Conservation (phyloP, 208 protist species). For the Leishmania arabica region DNA sequence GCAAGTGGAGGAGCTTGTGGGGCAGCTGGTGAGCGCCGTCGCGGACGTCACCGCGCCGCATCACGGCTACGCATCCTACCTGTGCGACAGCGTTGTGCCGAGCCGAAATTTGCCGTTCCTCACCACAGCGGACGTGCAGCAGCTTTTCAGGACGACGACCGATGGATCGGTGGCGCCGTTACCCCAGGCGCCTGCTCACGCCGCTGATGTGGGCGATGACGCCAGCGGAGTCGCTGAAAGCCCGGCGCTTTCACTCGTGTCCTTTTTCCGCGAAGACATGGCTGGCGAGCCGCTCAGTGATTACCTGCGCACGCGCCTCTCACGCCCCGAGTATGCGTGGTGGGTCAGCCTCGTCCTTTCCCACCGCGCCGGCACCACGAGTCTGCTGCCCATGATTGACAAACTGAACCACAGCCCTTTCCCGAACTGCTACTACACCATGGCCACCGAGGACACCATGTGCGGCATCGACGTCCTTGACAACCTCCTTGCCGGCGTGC, state of each 20-base stretch:
- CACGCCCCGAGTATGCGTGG: slow-evolving; percentile 64
- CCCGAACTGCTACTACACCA: slow-evolving; percentile 86
- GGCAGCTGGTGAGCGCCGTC: slow-evolving; percentile 59
- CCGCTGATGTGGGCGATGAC: background rate
- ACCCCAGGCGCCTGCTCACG: background rate
- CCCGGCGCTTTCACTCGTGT: slow-evolving; percentile 58
- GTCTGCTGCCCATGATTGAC: slow-evolving; percentile 77
- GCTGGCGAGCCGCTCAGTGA: slow-evolving; percentile 49
- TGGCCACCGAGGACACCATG: slow-evolving; percentile 58
- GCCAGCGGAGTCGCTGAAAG: slow-evolving; percentile 12
- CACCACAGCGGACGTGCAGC: slow-evolving; percentile 31
- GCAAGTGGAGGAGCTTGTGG: slow-evolving; percentile 79
- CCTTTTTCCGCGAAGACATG: slow-evolving; percentile 76
- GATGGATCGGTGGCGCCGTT: background rate
- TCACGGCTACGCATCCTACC: slow-evolving; percentile 71
- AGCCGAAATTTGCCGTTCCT: slow-evolving; percentile 77
- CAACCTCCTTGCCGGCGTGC: slow-evolving; percentile 88
- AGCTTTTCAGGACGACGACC: slow-evolving; percentile 23
- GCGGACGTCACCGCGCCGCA: slow-evolving; percentile 45
- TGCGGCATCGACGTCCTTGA: slow-evolving; percentile 84
- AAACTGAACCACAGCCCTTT: slow-evolving; percentile 84
- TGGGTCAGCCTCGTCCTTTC: slow-evolving; percentile 82
- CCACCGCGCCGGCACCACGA: slow-evolving; percentile 60
- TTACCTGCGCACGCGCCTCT: slow-evolving; percentile 51
- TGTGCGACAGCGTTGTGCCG: slow-evolving; percentile 72